Conservation (phyloP, 2,329 filamentous ascomycete species). For the Ophiostoma tasmaniense region DNA sequence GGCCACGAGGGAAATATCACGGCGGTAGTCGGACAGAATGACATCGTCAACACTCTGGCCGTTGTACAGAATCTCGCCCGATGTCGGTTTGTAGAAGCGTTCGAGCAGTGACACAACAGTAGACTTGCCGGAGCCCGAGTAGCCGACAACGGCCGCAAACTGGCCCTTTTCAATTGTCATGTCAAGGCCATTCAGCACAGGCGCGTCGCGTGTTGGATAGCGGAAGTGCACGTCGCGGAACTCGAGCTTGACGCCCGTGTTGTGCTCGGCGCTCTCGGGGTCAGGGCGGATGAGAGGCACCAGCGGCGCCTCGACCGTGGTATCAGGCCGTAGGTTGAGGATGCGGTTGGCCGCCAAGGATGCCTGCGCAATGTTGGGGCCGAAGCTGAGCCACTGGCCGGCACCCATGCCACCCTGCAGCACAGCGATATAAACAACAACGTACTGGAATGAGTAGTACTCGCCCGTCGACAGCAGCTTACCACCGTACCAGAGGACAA, state of each 20-base stretch:
- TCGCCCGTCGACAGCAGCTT: neutral
- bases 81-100: slow-evolving; percentile 28
- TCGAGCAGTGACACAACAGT: slow-evolving; percentile 43
- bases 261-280: slow-evolving; percentile 23
- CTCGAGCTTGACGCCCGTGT: slow-evolving; percentile 42
- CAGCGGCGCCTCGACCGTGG: slow-evolving; percentile 22
- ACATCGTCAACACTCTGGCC: slow-evolving; percentile 47
- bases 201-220: slow-evolving; percentile 60
- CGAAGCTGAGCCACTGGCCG: slow-evolving; percentile 28
- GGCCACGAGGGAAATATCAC: slow-evolving; percentile 49
- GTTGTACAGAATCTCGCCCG: slow-evolving; percentile 46
- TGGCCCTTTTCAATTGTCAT: slow-evolving; percentile 31
- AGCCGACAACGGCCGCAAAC: slow-evolving; percentile 29
- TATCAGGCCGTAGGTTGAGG: slow-evolving; percentile 24
- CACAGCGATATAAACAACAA: slow-evolving; percentile 29
- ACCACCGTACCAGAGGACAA: slow-evolving; percentile 47
- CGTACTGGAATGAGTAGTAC: slow-evolving; percentile 24
- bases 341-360: slow-evolving; percentile 27
- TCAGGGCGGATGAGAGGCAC: slow-evolving; percentile 18
- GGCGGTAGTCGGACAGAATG: slow-evolving; percentile 41
- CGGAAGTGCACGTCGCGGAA: slow-evolving; percentile 62
- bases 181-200: slow-evolving; percentile 57
- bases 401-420: slow-evolving; percentile 28
- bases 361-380: slow-evolving; percentile 29
- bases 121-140: slow-evolving; percentile 28